A percentile compares a stretch with the other conserved stretches of the same genome.
phyloP scores from a whole-genome alignment of 495 filamentous ascomycete species.

The Lasiosphaeria ovina region DNA sequence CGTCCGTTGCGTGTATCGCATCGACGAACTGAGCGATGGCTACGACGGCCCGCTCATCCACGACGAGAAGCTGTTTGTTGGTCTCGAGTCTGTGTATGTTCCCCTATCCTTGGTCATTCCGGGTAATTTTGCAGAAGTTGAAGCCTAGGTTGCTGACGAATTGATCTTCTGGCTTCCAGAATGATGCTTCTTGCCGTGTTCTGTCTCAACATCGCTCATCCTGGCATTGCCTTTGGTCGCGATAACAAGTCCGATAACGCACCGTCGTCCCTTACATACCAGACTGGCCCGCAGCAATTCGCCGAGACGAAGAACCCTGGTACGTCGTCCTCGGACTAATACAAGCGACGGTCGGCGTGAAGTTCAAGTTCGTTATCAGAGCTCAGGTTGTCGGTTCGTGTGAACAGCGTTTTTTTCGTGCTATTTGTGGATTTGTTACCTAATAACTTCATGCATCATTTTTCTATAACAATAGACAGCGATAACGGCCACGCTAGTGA shows the following conservation, averaged over 20 bases:
- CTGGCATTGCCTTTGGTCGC: constrained; percentile 2
- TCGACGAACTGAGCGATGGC: constrained; percentile 49
- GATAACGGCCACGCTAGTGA: too few species aligned
- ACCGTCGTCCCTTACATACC: too few species aligned
- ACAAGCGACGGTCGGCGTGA: not conserved
- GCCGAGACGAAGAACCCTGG: not conserved
- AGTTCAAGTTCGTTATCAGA: not conserved
- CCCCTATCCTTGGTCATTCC: not conserved
- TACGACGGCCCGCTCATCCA: constrained; percentile 43
- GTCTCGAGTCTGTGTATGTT: constrained; percentile 42
- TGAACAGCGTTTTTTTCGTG: not conserved
- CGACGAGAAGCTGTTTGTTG: constrained; percentile 48
- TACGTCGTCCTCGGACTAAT: not conserved
- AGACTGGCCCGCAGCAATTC: not conserved
- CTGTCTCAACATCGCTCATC: constrained; percentile 3
- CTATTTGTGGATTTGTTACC: not conserved
- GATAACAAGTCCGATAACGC: too few species aligned
- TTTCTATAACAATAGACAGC: too few species aligned
- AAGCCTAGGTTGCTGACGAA: not conserved
- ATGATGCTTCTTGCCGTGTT: constrained; percentile 2
- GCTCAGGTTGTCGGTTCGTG: not conserved
- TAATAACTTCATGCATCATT: too few species aligned
- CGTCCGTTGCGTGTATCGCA: constrained; percentile 48
- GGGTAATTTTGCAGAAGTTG: not conserved
- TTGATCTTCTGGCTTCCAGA: not conserved